Evolutionary conservation across 768 basidiomycete species (phyloP), one percentile per base, ranked within the genome.

Genomic region (Russula sp.): DNA sequence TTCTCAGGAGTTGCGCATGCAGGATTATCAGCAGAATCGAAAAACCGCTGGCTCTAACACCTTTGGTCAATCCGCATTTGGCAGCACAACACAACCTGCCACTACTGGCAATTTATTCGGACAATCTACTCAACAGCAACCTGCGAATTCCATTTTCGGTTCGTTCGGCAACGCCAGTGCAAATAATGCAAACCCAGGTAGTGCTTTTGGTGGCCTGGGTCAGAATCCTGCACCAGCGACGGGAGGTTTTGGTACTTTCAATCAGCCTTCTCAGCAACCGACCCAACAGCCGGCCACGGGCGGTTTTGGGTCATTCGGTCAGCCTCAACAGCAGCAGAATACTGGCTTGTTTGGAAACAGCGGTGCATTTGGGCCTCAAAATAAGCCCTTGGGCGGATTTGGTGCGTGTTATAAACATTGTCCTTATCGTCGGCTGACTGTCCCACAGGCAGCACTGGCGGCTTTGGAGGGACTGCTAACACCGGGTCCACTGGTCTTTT

Each of bases 1-100:
- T 52, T 52, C 4, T 34, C 64, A 80, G 77, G 80, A 82, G 73
- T 69, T 82, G 6, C 78, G 80, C 35, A 35, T 73, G 22, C 79
- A 81, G 74, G 80, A 82, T 68, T 82, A 82, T 61, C 71, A 73
- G 22, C 78, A 79, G 51, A 75, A 75, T 42, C 73, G 80, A 22
- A 82, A 82, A 64, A 76, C 78, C 0, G 77, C 77, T 1, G 69
- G 67, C 4, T 37, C 70, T 13, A 66, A 68, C 2, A 68, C 69
- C 10, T 78, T 77, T 59, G 75, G 74, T 11, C 63, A 62, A 16
- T 69, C 75, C 32, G 61, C 73, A 10, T 77, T 79, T 47, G 77
- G 75, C 14, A 62, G 66, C 8, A 61, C 73, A 20, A 60, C 71
- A 9, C 70, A 70, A 27, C 67, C 71, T 5, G 22, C 68, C 3